Conservation (phyloP, 2,329 filamentous ascomycete genomes). For the Geosmithia flava region DNA sequence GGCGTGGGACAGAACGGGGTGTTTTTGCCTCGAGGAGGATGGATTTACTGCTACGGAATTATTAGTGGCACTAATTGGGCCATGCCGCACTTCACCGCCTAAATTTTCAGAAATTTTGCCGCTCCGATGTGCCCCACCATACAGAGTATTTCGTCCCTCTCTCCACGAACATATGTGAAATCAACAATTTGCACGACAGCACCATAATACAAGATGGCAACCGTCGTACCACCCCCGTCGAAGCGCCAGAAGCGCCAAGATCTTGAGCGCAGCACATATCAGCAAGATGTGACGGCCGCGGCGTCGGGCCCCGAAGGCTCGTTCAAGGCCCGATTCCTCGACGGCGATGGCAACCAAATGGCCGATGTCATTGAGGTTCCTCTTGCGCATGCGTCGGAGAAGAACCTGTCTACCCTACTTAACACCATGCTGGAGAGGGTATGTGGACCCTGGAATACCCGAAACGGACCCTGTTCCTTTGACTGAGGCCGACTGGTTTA, state of each 20-base stretch:
- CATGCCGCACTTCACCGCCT: slow-evolving; percentile 10
- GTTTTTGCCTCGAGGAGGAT: too few species aligned
- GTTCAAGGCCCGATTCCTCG: slow-evolving; percentile 77
- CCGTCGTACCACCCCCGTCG: slow-evolving; percentile 68
- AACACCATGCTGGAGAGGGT: slow-evolving; percentile 75
- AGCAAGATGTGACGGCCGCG: slow-evolving; percentile 62
- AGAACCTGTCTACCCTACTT: slow-evolving; percentile 76
- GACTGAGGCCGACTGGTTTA: slow-evolving; percentile 1
- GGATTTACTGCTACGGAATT: too few species aligned
- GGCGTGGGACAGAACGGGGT: too few species aligned
- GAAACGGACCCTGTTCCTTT: background rate
- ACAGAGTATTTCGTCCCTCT: background rate
- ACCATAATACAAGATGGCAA: slow-evolving; percentile 50
- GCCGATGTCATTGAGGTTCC: slow-evolving; percentile 61
- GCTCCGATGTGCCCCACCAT: slow-evolving; percentile 4
- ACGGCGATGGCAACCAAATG: slow-evolving; percentile 63
- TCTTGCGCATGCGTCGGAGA: slow-evolving; percentile 73
- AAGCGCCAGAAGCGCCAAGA: slow-evolving; percentile 76
- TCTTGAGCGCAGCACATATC: slow-evolving; percentile 56
- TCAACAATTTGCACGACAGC: background rate
- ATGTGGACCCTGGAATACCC: slow-evolving; percentile 12
- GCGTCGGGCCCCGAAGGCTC: slow-evolving; percentile 60
- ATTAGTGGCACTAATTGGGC: background rate
- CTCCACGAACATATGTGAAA: background rate
- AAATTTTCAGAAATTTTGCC: slow-evolving; percentile 12